These are phyloP conservation scores for Passalora sequoiae DNA, from an alignment of 2,329 filamentous ascomycete species.

Conservation along the genomic window DNA sequence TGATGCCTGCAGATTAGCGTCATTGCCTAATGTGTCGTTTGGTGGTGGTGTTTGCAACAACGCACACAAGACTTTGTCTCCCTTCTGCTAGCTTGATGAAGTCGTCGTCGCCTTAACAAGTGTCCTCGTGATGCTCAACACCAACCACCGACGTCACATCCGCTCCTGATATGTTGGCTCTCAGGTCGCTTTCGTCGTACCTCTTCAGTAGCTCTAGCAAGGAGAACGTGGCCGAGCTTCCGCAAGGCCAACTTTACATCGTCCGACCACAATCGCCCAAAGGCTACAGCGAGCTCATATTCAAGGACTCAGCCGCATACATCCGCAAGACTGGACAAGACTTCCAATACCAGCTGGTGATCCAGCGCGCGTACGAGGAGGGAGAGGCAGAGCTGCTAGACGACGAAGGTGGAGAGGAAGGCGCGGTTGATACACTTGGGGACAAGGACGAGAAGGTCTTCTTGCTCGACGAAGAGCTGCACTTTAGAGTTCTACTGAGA, in stretches of 20 bases:
- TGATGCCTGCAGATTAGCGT: too few species aligned
- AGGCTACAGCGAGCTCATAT: slow-evolving; percentile 94
- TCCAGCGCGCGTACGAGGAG: slow-evolving; percentile 95
- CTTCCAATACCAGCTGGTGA: slow-evolving; percentile 93
- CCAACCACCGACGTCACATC: slow-evolving; percentile 1
- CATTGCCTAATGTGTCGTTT: too few species aligned
- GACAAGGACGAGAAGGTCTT: slow-evolving; percentile 98
- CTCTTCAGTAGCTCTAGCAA: slow-evolving; percentile 85
- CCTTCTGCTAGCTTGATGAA: too few species aligned
- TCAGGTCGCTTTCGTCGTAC: slow-evolving; percentile 56
- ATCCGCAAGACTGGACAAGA: slow-evolving; percentile 92
- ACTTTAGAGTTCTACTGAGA: slow-evolving; percentile 77
- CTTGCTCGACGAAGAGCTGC: slow-evolving; percentile 83
- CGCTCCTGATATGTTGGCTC: slow-evolving; percentile 28
- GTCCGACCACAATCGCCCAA: slow-evolving; percentile 93
- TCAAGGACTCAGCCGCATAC: slow-evolving; percentile 89
- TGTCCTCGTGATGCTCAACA: slow-evolving; percentile 14
- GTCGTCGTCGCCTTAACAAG: background rate
- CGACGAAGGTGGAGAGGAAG: slow-evolving; percentile 76
- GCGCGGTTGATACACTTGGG: slow-evolving; percentile 60
- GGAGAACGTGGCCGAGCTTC: slow-evolving; percentile 88
- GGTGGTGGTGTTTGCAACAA: too few species aligned
- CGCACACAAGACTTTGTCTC: too few species aligned
- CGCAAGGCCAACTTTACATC: slow-evolving; percentile 94
- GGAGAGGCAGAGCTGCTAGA: slow-evolving; percentile 88